These are phyloP conservation scores for Beauveria sp. DNA, from an alignment of 2,329 filamentous ascomycete species.

Conservation along the genomic window DNA sequence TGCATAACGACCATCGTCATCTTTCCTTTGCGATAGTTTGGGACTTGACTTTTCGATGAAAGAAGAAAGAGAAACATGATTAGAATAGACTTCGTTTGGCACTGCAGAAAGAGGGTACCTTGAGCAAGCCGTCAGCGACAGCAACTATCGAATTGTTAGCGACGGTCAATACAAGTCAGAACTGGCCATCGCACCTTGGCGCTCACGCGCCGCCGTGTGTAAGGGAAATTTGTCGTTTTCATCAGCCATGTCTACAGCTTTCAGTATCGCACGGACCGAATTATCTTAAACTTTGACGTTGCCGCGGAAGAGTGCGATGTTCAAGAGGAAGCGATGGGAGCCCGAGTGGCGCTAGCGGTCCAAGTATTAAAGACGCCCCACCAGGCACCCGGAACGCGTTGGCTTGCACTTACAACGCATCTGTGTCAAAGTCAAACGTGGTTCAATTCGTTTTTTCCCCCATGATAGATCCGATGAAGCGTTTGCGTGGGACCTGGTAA, in stretches of 20 bases:
- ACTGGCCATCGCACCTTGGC: slow-evolving; percentile 54
- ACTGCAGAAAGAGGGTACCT: slow-evolving; percentile 13
- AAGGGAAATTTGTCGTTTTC: slow-evolving; percentile 64
- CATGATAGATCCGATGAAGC: too few relatives aligned
- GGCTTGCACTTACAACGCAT: neutral
- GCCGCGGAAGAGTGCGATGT: neutral
- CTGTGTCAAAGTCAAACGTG: too few relatives aligned
- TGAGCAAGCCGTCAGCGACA: slow-evolving; percentile 56
- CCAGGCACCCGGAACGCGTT: neutral
- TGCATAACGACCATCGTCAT: slow-evolving; percentile 82
- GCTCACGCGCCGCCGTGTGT: slow-evolving; percentile 80
- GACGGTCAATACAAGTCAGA: neutral
- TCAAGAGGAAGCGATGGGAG: neutral
- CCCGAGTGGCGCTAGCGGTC: neutral
- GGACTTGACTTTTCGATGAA: slow-evolving; percentile 56
- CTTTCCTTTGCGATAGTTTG: slow-evolving; percentile 62
- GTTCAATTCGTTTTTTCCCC: too few relatives aligned
- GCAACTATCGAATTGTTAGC: slow-evolving; percentile 39
- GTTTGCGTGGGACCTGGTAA: too few relatives aligned
- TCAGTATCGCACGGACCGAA: neutral
- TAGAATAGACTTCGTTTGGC: neutral
- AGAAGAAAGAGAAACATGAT: neutral
- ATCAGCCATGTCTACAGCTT: slow-evolving; percentile 21
- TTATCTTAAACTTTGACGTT: neutral
- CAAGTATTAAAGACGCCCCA: neutral